These are phyloP conservation scores for Acer campestre DNA, from an alignment of 345 rosid genomes.

Conservation along the genomic window DNA sequence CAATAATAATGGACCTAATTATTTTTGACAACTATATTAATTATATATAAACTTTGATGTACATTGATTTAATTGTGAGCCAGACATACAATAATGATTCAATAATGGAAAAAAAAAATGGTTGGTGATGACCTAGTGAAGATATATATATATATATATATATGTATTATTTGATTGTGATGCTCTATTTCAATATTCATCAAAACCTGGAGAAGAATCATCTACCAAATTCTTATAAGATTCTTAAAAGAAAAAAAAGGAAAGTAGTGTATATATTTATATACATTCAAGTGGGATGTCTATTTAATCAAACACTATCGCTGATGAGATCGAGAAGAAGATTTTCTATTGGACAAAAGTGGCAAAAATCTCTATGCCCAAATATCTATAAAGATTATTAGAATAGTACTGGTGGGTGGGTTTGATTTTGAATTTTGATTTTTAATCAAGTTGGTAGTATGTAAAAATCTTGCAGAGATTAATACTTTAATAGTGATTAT, in stretches of 20 bases:
- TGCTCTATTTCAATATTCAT: neutral
- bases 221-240: neutral
- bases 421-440: too few species aligned
- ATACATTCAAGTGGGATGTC: neutral
- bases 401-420: neutral
- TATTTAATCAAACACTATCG: constrained; percentile 6
- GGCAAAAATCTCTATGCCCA: constrained; percentile 10
- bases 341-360: neutral
- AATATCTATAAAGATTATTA: constrained; percentile 1
- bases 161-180: neutral
- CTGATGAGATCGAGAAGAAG: constrained; percentile 1
- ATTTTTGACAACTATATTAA: neutral
- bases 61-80: neutral
- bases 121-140: neutral
- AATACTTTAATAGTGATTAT: too few species aligned
- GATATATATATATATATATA: neutral
- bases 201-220: constrained; percentile 20
- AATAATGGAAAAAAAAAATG: neutral
- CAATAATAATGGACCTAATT: constrained; percentile 1
- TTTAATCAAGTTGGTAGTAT: too few species aligned
- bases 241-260: neutral
- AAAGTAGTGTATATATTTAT: too few species aligned
- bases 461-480: neutral
- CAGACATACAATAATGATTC: constrained; percentile 7
- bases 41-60: too few species aligned